Base-by-base conservation (phyloP, 2,329 filamentous ascomycete genomes). In the Scytalidium lignicola region DNA sequence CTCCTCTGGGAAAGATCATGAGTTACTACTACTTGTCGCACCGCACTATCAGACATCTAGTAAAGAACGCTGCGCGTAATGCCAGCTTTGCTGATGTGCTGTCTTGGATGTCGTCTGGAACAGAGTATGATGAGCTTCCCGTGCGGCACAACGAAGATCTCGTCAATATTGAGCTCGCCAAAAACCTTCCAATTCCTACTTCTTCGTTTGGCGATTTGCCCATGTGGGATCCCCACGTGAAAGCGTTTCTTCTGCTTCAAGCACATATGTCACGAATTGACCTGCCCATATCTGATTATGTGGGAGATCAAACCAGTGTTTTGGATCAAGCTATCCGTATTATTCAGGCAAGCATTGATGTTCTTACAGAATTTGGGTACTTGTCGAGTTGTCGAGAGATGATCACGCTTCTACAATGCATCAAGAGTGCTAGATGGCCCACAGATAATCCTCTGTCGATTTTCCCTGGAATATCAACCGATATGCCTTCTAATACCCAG, bases 11-110 rank as follows among this genome's bases (percentile, higher is more conserved):
- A 61, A 96, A 96, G 73, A 97, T 99, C 63, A 96, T 97, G 90
- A 95, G 88, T 67, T 99, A 97, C 75, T 99, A 99, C 76, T 99
- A 99, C 65, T 83, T 93, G 43, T 95, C 91, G 0, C 93, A 99
- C 72, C 88, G 88, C 69, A 99, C 93, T 0, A 90, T 99, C 60
- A 88, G 93, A 1, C 85, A 90, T 60, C 79, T 99, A 6, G 82
- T 88, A 55, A 77, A 81, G 43, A 79, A 92, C 57, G 88, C 87
- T 20, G 92, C 88, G 61, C 79, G 83, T 0, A 72, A 83, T 17
- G 89, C 88, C 1, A 82, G 78, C 1, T 95, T 99, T 64, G 77
- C 85, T 10, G 88, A 97, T 56, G 90, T 84, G 0, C 75, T 99
- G 1, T 83, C 85, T 3, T 97, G 91, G 92, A 93, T 99, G 83